Conservation (phyloP, 2,329 filamentous ascomycete genomes). For the Claviceps sorghi region DNA sequence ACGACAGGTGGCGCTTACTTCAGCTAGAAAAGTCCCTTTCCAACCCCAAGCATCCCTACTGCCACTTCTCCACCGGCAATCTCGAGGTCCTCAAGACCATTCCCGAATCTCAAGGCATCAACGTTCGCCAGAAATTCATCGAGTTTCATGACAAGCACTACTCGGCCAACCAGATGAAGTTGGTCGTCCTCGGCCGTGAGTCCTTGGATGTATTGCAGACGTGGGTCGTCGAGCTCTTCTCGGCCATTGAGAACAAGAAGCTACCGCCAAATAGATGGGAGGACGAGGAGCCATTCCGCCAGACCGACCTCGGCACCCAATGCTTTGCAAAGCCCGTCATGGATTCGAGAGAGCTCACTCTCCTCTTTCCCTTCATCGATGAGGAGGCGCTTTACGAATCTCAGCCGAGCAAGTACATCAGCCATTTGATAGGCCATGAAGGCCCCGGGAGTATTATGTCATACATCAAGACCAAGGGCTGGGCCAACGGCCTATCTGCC, state of each 20-base stretch:
- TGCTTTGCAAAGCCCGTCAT: slow-evolving; percentile 85
- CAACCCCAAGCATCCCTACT: slow-evolving; percentile 75
- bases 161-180: slow-evolving; percentile 86
- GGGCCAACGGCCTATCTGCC: slow-evolving; percentile 71
- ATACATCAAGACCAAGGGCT: slow-evolving; percentile 79
- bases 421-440: slow-evolving; percentile 82
- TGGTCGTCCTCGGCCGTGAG: slow-evolving; percentile 74
- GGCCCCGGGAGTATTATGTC: slow-evolving; percentile 84
- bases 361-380: slow-evolving; percentile 74
- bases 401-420: slow-evolving; percentile 73
- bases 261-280: slow-evolving; percentile 46
- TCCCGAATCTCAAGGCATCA: slow-evolving; percentile 64
- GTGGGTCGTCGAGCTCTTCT: slow-evolving; percentile 77
- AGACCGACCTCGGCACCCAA: slow-evolving; percentile 44
- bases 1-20: slow-evolving; percentile 72
- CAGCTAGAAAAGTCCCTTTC: slow-evolving; percentile 82
- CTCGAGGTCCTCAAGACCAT: slow-evolving; percentile 71
- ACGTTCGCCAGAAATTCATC: slow-evolving; percentile 82
- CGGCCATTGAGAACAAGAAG: slow-evolving; percentile 67
- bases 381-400: slow-evolving; percentile 67
- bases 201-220: slow-evolving; percentile 65
- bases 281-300: slow-evolving; percentile 33
- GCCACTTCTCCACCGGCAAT: slow-evolving; percentile 85
- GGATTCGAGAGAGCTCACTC: slow-evolving; percentile 65
- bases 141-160: slow-evolving; percentile 83